A percentile compares a stretch with the other conserved stretches of the same genome.
phyloP scores from a whole-genome alignment of 2,329 filamentous ascomycete species.

The Fusarium nisikadoi region DNA sequence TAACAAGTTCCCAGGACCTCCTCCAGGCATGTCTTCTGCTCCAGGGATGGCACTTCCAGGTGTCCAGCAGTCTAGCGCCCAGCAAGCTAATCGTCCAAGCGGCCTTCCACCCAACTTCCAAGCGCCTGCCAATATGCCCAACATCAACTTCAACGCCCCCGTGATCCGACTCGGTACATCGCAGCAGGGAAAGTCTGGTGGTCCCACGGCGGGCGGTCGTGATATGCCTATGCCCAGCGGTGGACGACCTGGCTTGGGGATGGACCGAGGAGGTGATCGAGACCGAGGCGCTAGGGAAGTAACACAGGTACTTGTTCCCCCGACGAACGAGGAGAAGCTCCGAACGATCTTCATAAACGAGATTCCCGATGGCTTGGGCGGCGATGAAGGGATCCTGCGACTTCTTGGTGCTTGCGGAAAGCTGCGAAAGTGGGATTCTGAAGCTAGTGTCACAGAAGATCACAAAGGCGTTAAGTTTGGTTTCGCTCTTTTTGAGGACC shows the following conservation, averaged over 20 bases:
- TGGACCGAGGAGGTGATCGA: slow-evolving; percentile 74
- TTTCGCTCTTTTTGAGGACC: slow-evolving; percentile 95
- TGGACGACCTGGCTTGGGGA: slow-evolving; percentile 64
- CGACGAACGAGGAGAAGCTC: slow-evolving; percentile 89
- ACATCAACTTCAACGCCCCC: slow-evolving; percentile 97
- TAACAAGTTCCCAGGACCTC: slow-evolving; percentile 65
- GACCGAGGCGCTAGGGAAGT: slow-evolving; percentile 75
- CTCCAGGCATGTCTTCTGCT: slow-evolving; percentile 81
- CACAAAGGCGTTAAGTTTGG: slow-evolving; percentile 89
- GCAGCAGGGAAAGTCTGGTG: slow-evolving; percentile 70
- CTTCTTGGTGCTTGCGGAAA: slow-evolving; percentile 81
- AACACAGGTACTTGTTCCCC: slow-evolving; percentile 79
- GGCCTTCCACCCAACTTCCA: slow-evolving; percentile 87
- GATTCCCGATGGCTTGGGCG: slow-evolving; percentile 80
- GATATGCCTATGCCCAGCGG: slow-evolving; percentile 51
- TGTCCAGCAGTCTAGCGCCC: slow-evolving; percentile 77
- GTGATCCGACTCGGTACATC: slow-evolving; percentile 92
- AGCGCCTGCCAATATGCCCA: slow-evolving; percentile 89
- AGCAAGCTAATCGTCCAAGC: slow-evolving; percentile 82
- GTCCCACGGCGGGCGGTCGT: slow-evolving; percentile 53
- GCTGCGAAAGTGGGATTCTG: slow-evolving; percentile 86
- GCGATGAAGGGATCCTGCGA: slow-evolving; percentile 81
- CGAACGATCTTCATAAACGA: slow-evolving; percentile 91
- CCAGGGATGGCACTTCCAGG: slow-evolving; percentile 84
- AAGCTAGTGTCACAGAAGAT: slow-evolving; percentile 68